Conservation (phyloP, 495 filamentous ascomycete genomes). For the Penicillium alfredii region DNA sequence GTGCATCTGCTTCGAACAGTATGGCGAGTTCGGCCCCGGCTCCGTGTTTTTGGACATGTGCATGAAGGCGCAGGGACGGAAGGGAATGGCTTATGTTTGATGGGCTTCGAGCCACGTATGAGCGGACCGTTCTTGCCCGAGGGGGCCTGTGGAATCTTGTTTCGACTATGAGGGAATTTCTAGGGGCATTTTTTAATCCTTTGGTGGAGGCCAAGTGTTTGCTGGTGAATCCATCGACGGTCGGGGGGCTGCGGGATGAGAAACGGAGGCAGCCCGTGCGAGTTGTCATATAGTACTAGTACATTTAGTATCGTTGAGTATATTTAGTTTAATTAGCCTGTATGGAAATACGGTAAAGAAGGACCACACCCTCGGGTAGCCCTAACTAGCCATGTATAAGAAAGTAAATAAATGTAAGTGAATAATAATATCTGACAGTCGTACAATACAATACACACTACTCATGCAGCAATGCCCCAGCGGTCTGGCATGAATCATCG, state of each 20-base stretch:
- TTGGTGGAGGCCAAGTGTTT: slow-evolving; percentile 18
- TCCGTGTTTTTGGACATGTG: slow-evolving; percentile 70
- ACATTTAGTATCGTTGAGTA: too few relatives aligned
- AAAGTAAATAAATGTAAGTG: too few relatives aligned
- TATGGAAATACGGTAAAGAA: too few relatives aligned
- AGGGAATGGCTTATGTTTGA: not conserved
- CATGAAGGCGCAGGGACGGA: slow-evolving; percentile 36
- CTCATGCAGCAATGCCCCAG: too few relatives aligned
- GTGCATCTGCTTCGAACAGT: slow-evolving; percentile 53
- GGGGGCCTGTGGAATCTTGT: slow-evolving; percentile 15
- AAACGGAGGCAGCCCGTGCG: not conserved
- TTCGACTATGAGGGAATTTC: slow-evolving; percentile 10
- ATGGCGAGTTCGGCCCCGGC: slow-evolving; percentile 54
- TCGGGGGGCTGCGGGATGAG: not conserved
- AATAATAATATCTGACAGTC: too few relatives aligned
- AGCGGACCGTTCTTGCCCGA: slow-evolving; percentile 14
- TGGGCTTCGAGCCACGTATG: slow-evolving; percentile 3
- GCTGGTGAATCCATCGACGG: slow-evolving; percentile 9
- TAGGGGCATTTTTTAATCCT: slow-evolving; percentile 1
- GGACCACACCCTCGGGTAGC: too few relatives aligned
- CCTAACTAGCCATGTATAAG: too few relatives aligned
- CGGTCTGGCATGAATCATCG: too few relatives aligned
- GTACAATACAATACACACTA: too few relatives aligned
- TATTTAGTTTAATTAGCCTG: too few relatives aligned
- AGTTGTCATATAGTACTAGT: too few relatives aligned